Evolutionary conservation across 768 basidiomycete genomes (phyloP), one percentile per base, ranked within the genome.

Genomic region (Sporobolomyces phaffii): DNA sequence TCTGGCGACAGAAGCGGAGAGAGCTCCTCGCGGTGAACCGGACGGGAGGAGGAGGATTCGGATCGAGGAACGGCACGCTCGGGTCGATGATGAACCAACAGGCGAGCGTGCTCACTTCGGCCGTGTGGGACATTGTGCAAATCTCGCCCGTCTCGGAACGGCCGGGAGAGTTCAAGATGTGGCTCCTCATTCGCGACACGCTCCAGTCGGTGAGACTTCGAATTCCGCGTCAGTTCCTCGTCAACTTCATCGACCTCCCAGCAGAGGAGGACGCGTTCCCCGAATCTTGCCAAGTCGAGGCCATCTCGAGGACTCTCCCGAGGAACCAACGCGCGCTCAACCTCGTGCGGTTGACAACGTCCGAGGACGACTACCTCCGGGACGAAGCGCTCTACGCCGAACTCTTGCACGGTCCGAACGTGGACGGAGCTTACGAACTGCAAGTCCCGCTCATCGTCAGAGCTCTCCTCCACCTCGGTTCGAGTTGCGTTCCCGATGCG

Each of bases 121-220:
- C 85, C 53, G 83, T 85, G 53, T 98, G 96, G 96, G 94, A 98
- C 73, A 82, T 99, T 57, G 80, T 98, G 5, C 96, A 98, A 74
- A 86, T 99, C 68, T 75, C 79, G 17, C 69, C 73, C 50, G 59
- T 70, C 22, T 43, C 59, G 26, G 71, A 62, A 18, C 69, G 66
- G 0, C 83, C 85, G 0, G 94, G 96, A 15, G 86, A 91, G 26
- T 97, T 87, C 77, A 83, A 84, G 24, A 78, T 98, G 41, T 98
- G 94, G 94, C 80, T 96, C 9, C 87, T 85, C 0, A 84, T 90
- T 34, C 88, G 91, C 53, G 82, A 84, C 15, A 86, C 87, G 57
- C 83, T 97, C 40, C 82, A 88, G n/a, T 80, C 87, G 22, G 82
- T 94, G 28, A 85, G 88, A 18, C 81, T 99, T 22, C 85, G 91